Conservation (phyloP, 2,329 filamentous ascomycete species). For the Neofusicoccum parvum region DNA sequence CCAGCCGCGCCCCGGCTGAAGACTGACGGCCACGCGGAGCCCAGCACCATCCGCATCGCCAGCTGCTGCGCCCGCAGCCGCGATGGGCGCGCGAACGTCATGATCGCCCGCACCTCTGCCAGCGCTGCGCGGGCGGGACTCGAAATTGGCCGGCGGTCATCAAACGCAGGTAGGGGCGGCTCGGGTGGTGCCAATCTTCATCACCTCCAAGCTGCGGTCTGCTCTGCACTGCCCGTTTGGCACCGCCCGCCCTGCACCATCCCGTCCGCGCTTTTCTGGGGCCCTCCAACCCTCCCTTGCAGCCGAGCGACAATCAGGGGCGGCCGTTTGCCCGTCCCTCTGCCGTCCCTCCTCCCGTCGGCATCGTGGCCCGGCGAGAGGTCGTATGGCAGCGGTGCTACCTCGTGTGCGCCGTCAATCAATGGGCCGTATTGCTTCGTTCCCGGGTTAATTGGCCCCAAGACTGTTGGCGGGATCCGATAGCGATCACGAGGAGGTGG, state of each 20-base stretch:
- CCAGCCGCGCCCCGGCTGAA: background rate
- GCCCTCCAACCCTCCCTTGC: background rate
- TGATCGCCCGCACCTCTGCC: background rate
- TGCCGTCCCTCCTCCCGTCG: background rate
- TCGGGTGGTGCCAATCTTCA: constrained; percentile 15
- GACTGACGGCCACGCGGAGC: constrained; percentile 4
- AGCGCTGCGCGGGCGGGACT: background rate
- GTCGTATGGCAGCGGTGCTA: background rate
- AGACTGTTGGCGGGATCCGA: background rate
- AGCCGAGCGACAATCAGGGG: constrained; percentile 15
- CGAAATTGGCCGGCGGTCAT: constrained; percentile 3
- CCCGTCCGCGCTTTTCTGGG: constrained; percentile 12
- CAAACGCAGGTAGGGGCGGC: background rate
- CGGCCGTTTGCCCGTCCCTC: background rate
- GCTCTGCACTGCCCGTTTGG: constrained; percentile 9
- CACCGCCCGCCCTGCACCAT: background rate
- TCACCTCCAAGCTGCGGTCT: background rate
- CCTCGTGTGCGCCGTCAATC: background rate
- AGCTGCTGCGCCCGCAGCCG: background rate
- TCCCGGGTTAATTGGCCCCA: background rate
- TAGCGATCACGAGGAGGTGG: background rate
- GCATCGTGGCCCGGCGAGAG: background rate
- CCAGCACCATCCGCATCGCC: constrained; percentile 1
- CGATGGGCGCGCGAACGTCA: background rate
- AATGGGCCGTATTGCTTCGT: constrained; percentile 3